phyloP scores from a whole-genome alignment of 129 eudicot genomes.

The Centella asiatica region DNA sequence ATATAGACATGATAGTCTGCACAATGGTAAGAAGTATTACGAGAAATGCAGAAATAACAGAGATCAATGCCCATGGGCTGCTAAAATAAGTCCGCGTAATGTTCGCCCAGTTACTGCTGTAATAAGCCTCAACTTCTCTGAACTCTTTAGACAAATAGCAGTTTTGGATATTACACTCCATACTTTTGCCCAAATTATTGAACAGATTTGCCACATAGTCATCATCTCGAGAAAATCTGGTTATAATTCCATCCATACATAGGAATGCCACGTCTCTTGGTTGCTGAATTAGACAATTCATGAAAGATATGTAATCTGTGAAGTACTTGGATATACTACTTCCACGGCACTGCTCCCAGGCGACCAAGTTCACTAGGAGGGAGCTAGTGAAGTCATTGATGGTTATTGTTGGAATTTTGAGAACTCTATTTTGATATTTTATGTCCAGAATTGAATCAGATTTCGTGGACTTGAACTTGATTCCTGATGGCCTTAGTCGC shows the following conservation, averaged over 20 bases:
- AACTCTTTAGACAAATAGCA: slow-evolving; percentile 11
- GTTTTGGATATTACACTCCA: neutral
- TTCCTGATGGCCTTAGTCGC: neutral
- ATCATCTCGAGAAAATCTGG: slow-evolving; percentile 10
- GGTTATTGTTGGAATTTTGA: neutral
- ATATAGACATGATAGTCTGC: neutral
- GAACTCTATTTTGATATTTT: neutral
- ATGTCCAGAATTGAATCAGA: neutral
- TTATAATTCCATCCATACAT: neutral
- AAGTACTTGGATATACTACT: neutral
- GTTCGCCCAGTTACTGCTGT: slow-evolving; percentile 16
- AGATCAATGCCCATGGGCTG: slow-evolving; percentile 11
- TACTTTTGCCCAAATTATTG: slow-evolving; percentile 13
- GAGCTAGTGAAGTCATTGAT: neutral
- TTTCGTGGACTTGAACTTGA: slow-evolving; percentile 1
- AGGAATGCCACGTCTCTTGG: slow-evolving; percentile 2
- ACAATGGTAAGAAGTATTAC: neutral
- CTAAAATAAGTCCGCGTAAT: slow-evolving; percentile 16
- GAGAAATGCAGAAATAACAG: slow-evolving; percentile 1
- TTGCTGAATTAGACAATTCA: neutral
- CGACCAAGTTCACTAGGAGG: neutral
- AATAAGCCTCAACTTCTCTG: slow-evolving; percentile 9
- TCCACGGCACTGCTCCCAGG: neutral
- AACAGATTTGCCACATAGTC: slow-evolving; percentile 7
- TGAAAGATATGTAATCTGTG: neutral